Conservation (phyloP, 2,329 filamentous ascomycete genomes). For the Massarina eburnea region DNA sequence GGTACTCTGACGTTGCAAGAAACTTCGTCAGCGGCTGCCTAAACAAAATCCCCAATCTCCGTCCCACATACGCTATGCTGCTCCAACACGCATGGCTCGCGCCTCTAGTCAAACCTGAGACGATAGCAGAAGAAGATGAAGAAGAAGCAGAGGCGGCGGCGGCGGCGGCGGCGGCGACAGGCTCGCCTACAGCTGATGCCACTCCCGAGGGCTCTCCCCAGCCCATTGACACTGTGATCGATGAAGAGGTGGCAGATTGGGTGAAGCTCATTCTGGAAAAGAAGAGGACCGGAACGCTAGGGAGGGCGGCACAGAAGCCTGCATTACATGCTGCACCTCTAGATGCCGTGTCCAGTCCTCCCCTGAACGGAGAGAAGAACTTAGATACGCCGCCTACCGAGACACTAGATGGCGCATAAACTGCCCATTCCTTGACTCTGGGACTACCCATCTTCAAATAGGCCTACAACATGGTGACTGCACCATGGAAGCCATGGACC, state of each 20-base stretch:
- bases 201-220: conserved; percentile 28
- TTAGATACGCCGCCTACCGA: conserved; percentile 12
- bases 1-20: conserved; percentile 76
- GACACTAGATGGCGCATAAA: background rate
- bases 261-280: conserved; percentile 71
- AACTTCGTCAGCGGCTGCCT: conserved; percentile 89
- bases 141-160: conserved; percentile 53
- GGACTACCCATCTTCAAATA: too few species aligned
- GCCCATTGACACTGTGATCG: conserved; percentile 53
- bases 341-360: conserved; percentile 61
- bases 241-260: conserved; percentile 86
- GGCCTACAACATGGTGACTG: too few species aligned
- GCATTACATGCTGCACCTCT: conserved; percentile 86
- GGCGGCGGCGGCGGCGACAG: conserved; percentile 22
- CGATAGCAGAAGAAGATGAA: conserved; percentile 70
- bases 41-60: conserved; percentile 86
- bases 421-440: background rate
- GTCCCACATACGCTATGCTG: conserved; percentile 92
- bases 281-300: conserved; percentile 61
- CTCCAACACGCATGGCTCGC: conserved; percentile 88
- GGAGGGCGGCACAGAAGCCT: conserved; percentile 60
- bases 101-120: conserved; percentile 72
- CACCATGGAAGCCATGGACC: background rate
- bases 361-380: conserved; percentile 25
- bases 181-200: conserved; percentile 43